Evolutionary conservation across 176 grass and related monocot genomes (phyloP).

Genomic region (Musa acuminata): DNA sequence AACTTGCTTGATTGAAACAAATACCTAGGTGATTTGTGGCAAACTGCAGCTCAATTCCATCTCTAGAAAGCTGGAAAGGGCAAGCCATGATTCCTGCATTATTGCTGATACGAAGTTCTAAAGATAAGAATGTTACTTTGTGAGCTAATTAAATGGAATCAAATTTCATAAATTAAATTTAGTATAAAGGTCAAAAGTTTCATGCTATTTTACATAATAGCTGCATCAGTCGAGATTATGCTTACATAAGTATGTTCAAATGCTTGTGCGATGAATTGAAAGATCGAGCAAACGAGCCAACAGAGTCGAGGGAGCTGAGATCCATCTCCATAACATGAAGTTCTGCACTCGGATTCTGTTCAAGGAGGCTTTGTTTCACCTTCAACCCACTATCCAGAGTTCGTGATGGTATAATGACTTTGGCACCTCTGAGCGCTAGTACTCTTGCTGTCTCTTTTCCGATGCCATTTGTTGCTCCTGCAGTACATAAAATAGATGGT

Average conservation of each 20-base stretch:
- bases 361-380: conserved; percentile 57
- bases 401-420: conserved; percentile 68
- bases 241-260: conserved; percentile 80
- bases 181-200: too few species aligned
- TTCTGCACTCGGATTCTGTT: conserved; percentile 37
- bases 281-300: conserved; percentile 36
- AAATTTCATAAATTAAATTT: neutral
- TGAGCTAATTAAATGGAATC: neutral
- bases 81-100: conserved; percentile 27
- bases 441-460: conserved; percentile 83
- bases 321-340: conserved; percentile 88
- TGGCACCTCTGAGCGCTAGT: conserved; percentile 56
- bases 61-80: conserved; percentile 20
- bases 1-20: neutral
- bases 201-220: too few species aligned
- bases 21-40: conserved; percentile 29
- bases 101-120: conserved; percentile 2
- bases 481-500: neutral
- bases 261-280: conserved; percentile 45
- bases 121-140: neutral
- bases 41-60: conserved; percentile 29
- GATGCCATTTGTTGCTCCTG: conserved; percentile 78
- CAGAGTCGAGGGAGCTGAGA: conserved; percentile 54
- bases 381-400: conserved; percentile 49
- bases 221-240: neutral